Percentiles rank a stretch among this genome's conserved stretches.
Conservation (phyloP, 305 asterid species). For the Fraxinus albicans region DNA sequence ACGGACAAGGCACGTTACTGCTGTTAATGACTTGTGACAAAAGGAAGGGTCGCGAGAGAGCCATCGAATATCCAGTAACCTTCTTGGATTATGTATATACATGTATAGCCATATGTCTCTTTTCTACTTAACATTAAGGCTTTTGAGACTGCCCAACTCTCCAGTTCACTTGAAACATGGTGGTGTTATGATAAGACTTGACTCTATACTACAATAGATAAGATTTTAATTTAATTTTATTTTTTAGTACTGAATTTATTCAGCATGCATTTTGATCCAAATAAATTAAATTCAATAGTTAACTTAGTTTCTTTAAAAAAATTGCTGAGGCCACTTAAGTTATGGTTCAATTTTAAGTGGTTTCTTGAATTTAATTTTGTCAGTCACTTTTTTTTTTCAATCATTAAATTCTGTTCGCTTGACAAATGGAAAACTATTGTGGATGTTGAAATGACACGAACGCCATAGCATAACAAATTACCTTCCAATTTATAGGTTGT, state of each 20-base stretch:
- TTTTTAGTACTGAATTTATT: neutral
- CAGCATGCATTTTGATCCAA: too few relatives aligned
- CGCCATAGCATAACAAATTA: neutral
- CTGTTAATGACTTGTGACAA: neutral
- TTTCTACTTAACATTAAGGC: neutral
- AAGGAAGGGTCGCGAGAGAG: neutral
- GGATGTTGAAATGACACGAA: neutral
- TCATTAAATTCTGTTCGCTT: neutral
- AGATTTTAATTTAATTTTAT: neutral
- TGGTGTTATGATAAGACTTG: neutral
- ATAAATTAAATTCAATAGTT: too few relatives aligned
- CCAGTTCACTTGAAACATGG: neutral
- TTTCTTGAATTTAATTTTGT: neutral
- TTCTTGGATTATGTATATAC: conserved; percentile 6
- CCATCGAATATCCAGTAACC: neutral
- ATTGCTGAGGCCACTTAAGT: neutral
- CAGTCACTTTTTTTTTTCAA: neutral
- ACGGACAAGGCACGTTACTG: neutral
- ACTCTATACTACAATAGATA: neutral
- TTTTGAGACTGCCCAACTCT: neutral
- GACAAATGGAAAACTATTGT: neutral
- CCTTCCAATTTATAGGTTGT: neutral
- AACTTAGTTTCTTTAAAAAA: too few relatives aligned
- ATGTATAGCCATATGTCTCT: conserved; percentile 18
- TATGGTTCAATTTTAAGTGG: neutral